These are phyloP conservation scores for Cercospora sp. DNA, from an alignment of 2,329 filamentous ascomycete genomes.

Conservation along the genomic window DNA sequence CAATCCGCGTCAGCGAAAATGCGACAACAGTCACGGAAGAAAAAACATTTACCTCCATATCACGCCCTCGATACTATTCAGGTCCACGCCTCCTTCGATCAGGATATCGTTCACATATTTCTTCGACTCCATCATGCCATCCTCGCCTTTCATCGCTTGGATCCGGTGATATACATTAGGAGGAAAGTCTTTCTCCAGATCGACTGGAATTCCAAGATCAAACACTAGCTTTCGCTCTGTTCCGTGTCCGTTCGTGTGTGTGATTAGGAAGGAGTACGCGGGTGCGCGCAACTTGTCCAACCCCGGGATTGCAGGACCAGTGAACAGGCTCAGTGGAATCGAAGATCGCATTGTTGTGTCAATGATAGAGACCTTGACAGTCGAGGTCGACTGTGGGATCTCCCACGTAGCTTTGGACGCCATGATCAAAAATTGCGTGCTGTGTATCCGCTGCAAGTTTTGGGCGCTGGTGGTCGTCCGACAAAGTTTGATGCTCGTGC, in stretches of 20 bases:
- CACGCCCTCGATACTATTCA: constrained; percentile 37
- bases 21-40: not conserved
- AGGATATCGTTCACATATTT: constrained; percentile 45
- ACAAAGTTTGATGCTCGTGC: not conserved
- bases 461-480: not conserved
- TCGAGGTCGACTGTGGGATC: constrained; percentile 8
- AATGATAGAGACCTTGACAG: constrained; percentile 7
- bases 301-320: not conserved
- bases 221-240: not conserved
- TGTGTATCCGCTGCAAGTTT: not conserved
- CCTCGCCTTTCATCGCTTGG: not conserved
- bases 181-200: constrained; percentile 9
- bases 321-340: not conserved
- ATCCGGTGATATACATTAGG: not conserved
- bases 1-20: not conserved
- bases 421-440: not conserved
- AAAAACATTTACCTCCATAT: constrained; percentile 28
- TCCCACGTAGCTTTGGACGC: not conserved
- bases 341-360: constrained; percentile 10
- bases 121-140: constrained; percentile 38
- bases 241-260: not conserved
- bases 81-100: constrained; percentile 33
- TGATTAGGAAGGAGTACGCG: constrained; percentile 6
- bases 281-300: not conserved
- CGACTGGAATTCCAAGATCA: constrained; percentile 8